These are phyloP conservation scores for Boletus patriciae DNA, from an alignment of 768 basidiomycete species.

Conservation along the genomic window DNA sequence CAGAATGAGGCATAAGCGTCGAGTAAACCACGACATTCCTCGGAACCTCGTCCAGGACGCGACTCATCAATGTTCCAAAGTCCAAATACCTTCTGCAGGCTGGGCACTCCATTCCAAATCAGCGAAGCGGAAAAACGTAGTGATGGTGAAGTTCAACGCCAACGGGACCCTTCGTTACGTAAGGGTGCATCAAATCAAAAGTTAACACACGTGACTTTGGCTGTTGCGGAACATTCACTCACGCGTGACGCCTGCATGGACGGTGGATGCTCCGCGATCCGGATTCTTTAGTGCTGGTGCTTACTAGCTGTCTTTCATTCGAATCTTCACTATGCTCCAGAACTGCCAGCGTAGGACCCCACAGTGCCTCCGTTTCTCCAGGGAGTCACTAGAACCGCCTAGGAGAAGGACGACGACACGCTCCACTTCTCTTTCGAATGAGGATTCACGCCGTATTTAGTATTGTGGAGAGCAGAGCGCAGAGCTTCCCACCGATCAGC, in stretches of 20 bases:
- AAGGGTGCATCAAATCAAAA: not conserved
- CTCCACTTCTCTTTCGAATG: slow-evolving; percentile 8
- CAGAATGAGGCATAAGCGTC: no score
- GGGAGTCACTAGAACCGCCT: not conserved
- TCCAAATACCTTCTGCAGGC: no score
- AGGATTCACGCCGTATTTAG: not conserved
- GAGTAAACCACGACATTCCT: no score
- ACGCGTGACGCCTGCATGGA: not conserved
- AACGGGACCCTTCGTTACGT: no score
- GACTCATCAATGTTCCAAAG: no score
- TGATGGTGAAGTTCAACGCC: no score
- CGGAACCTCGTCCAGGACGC: no score
- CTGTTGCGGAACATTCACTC: not conserved
- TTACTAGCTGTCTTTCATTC: not conserved
- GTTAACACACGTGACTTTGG: slow-evolving; percentile 13
- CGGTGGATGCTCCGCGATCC: not conserved
- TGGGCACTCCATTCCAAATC: no score
- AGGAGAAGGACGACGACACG: not conserved
- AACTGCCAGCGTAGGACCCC: not conserved
- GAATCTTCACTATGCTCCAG: not conserved
- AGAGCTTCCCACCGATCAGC: not conserved
- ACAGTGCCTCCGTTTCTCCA: not conserved
- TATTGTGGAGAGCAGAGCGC: not conserved
- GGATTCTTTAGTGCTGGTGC: not conserved
- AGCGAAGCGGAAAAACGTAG: no score